Evolutionary conservation across 2,329 filamentous ascomycete species (phyloP).

Genomic region (Venturia effusa): DNA sequence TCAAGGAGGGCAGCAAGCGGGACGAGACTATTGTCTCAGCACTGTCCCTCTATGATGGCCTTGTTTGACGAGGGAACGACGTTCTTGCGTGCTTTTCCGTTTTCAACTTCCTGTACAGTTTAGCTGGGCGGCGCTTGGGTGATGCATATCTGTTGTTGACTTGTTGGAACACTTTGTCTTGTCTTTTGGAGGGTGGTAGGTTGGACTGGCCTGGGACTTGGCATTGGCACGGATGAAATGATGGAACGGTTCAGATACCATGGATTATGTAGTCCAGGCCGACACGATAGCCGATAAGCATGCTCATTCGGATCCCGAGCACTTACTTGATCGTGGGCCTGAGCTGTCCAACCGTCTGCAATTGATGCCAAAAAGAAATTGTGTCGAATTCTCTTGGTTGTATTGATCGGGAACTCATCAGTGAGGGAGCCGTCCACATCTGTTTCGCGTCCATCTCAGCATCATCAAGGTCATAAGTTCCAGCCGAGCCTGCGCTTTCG

Average conservation of each 20-base stretch:
- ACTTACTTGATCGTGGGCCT: too few species aligned
- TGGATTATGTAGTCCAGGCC: neutral
- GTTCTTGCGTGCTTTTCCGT: neutral
- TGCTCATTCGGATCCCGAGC: neutral
- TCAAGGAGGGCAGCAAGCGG: slow-evolving; percentile 97
- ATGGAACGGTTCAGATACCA: neutral
- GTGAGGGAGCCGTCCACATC: neutral
- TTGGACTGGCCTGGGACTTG: neutral
- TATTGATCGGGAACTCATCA: too few species aligned
- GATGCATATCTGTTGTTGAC: neutral
- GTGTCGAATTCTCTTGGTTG: too few species aligned
- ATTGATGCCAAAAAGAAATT: too few species aligned
- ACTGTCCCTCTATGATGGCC: slow-evolving; percentile 86
- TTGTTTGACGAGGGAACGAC: slow-evolving; percentile 49
- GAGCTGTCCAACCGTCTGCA: too few species aligned
- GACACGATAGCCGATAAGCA: neutral
- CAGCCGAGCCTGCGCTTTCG: neutral
- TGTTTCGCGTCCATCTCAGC: neutral
- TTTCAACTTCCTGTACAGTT: neutral
- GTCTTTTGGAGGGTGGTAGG: slow-evolving; percentile 1
- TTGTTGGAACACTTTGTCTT: neutral
- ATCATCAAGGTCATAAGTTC: neutral
- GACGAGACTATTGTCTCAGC: slow-evolving; percentile 98
- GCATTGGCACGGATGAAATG: neutral
- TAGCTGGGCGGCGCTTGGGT: neutral